Evolutionary conservation across 2,329 filamentous ascomycete genomes (phyloP).

Genomic region (Madurella mycetomatis): DNA sequence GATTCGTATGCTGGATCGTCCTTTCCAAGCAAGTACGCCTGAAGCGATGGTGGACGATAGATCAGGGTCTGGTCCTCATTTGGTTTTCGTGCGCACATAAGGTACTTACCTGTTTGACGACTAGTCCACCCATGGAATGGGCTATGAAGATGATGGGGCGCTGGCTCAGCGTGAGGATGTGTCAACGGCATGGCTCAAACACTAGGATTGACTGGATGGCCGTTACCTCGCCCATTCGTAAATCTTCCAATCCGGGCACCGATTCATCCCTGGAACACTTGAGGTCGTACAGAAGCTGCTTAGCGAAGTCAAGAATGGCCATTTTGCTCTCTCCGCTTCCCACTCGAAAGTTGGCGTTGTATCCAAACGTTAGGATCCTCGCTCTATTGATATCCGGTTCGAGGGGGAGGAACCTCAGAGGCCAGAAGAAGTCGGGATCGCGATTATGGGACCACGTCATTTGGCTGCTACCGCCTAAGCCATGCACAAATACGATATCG

Average conservation of each 20-base stretch:
- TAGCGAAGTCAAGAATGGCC: slow-evolving; percentile 31
- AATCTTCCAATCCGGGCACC: slow-evolving; percentile 13
- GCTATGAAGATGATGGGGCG: slow-evolving; percentile 29
- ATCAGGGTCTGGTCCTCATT: too few relatives aligned
- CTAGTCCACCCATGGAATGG: slow-evolving; percentile 31
- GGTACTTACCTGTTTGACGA: slow-evolving; percentile 29
- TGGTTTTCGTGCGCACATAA: too few relatives aligned
- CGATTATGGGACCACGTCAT: slow-evolving; percentile 31
- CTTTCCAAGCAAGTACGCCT: slow-evolving; percentile 26
- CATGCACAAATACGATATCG: slow-evolving; percentile 34
- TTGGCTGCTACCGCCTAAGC: slow-evolving; percentile 31
- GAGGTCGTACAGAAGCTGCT: slow-evolving; percentile 29
- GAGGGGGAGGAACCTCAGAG: slow-evolving; percentile 27
- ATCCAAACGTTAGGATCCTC: slow-evolving; percentile 34
- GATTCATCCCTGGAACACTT: slow-evolving; percentile 25
- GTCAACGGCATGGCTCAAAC: neutral
- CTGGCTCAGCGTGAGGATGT: slow-evolving; percentile 3
- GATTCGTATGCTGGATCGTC: slow-evolving; percentile 25
- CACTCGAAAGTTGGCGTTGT: slow-evolving; percentile 28
- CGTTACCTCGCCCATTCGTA: slow-evolving; percentile 26
- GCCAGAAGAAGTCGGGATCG: slow-evolving; percentile 31
- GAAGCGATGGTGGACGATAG: too few relatives aligned
- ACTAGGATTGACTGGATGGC: neutral
- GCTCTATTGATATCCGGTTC: slow-evolving; percentile 27
- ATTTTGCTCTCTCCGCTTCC: slow-evolving; percentile 19